Conservation (phyloP, 2,329 filamentous ascomycete species). For the Venturia aucupariae region DNA sequence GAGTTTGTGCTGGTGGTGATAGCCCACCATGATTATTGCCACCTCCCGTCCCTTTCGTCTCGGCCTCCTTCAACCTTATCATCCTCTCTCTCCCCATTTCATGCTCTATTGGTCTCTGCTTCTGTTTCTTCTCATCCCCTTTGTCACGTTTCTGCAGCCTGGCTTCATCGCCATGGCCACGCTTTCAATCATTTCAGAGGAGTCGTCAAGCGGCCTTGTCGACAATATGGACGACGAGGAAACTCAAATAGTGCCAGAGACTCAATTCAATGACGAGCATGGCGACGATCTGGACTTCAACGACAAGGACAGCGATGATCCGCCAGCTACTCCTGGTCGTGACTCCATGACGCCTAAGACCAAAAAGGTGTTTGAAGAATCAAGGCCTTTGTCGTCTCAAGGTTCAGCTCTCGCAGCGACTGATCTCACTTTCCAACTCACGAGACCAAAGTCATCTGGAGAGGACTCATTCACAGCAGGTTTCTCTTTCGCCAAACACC, state of each 20-base stretch:
- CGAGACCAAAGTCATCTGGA: not conserved
- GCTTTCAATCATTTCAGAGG: not conserved
- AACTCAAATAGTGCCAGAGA: not conserved
- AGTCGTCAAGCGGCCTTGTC: not conserved
- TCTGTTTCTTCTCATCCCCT: not conserved
- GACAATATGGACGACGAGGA: not conserved
- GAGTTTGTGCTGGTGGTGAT: not conserved
- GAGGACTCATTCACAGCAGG: not conserved
- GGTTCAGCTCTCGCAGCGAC: not conserved
- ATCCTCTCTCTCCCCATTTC: not conserved
- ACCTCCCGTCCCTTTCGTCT: not conserved
- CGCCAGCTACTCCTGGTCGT: not conserved
- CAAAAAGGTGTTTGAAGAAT: not conserved
- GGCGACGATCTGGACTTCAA: not conserved
- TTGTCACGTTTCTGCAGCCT: not conserved
- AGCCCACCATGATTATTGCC: not conserved
- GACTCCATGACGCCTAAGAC: not conserved
- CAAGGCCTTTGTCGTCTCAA: not conserved
- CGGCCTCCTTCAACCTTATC: not conserved
- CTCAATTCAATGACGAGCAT: not conserved
- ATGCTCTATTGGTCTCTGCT: not conserved
- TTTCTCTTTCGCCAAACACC: not conserved
- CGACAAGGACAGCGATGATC: not conserved
- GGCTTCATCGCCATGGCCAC: constrained; percentile 7
- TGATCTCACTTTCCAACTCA: not conserved